Percentiles rank a stretch among this genome's conserved stretches.
phyloP scores from a whole-genome alignment of 225 moss, liverwort and hornwort genomes.

The Neckera pumila region DNA sequence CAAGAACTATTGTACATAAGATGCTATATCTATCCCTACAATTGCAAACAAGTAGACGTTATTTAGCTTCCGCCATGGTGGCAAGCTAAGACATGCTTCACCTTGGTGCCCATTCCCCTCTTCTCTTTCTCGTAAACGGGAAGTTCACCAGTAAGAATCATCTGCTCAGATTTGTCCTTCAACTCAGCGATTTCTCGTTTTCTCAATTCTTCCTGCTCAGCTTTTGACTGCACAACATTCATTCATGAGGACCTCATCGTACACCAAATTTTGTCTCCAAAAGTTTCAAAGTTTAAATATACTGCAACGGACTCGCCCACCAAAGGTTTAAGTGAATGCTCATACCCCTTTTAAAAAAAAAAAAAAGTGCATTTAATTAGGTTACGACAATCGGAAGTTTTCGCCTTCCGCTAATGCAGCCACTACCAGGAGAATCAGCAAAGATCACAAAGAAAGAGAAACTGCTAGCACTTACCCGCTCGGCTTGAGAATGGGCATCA shows the following conservation, averaged over 20 bases:
- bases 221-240: constrained; percentile 14
- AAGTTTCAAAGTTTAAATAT: background rate
- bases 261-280: background rate
- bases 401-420: background rate
- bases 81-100: constrained; percentile 24
- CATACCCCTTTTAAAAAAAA: background rate
- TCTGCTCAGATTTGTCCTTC: constrained; percentile 43
- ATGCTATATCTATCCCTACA: background rate
- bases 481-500: constrained; percentile 18
- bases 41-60: background rate
- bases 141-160: constrained; percentile 29
- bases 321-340: background rate
- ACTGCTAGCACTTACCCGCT: constrained; percentile 13
- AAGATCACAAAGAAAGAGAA: background rate
- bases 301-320: background rate
- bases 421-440: background rate
- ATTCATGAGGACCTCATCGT: background rate
- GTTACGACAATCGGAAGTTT: no score
- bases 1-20: background rate
- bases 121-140: constrained; percentile 39
- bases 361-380: no score
- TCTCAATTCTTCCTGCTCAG: constrained; percentile 33
- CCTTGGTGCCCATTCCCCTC: constrained; percentile 30
- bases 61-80: constrained; percentile 1
- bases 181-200: constrained; percentile 39